These are phyloP conservation scores for Mycena leptocephala DNA, from an alignment of 768 basidiomycete genomes.

Conservation along the genomic window DNA sequence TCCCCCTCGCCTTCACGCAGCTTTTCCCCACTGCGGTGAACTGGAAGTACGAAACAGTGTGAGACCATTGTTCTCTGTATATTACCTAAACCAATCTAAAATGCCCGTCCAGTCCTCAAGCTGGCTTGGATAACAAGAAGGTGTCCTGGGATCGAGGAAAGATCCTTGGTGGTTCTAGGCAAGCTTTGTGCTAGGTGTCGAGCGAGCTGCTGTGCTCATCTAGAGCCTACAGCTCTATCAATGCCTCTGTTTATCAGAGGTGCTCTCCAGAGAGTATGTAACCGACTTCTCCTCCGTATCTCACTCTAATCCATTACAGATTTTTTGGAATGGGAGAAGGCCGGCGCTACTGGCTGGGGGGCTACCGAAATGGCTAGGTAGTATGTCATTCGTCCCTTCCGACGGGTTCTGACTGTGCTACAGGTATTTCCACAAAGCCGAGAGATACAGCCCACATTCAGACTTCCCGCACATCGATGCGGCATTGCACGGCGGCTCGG, in stretches of 20 bases:
- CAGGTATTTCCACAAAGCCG: slow-evolving; percentile 36
- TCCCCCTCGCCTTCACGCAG: slow-evolving; percentile 33
- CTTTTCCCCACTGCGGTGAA: slow-evolving; percentile 29
- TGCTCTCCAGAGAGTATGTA: slow-evolving; percentile 31
- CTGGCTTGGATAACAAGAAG: background rate
- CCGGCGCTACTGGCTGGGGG: slow-evolving; percentile 39
- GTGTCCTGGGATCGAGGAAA: slow-evolving; percentile 26
- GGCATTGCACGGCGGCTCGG: slow-evolving; percentile 20
- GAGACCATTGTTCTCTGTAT: background rate
- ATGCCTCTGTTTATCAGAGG: slow-evolving; percentile 35
- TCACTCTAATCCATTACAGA: slow-evolving; percentile 10
- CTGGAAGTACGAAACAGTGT: slow-evolving; percentile 37
- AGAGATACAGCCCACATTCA: slow-evolving; percentile 26
- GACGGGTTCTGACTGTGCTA: background rate
- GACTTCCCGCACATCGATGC: slow-evolving; percentile 22
- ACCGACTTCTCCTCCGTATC: background rate
- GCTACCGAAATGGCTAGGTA: slow-evolving; percentile 26
- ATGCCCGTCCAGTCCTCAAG: background rate
- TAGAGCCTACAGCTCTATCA: slow-evolving; percentile 25
- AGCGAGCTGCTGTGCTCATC: background rate
- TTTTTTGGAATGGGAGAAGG: slow-evolving; percentile 38
- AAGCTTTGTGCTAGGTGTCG: too few relatives aligned
- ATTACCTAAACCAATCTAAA: background rate
- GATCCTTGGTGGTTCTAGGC: slow-evolving; percentile 31
- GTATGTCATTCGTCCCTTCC: background rate